phyloP scores from a whole-genome alignment of 2,329 filamentous ascomycete species.

The Neofusicoccum laricinum region DNA sequence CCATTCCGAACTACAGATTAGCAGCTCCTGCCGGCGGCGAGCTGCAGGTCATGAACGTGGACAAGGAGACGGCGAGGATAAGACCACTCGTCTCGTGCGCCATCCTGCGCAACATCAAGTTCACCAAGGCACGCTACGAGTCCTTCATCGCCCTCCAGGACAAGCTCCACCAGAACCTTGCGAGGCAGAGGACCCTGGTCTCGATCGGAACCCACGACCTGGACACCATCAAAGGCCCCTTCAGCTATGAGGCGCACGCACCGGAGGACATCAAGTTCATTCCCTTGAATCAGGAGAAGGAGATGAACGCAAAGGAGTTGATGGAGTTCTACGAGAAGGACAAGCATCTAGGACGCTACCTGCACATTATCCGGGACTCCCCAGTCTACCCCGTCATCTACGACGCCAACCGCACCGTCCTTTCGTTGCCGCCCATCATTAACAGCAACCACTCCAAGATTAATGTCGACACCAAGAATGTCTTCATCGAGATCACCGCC shows the following conservation, averaged over 20 bases:
- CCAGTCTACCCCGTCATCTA: constrained; percentile 95
- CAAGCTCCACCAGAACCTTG: constrained; percentile 95
- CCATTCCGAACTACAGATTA: constrained; percentile 76
- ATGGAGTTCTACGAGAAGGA: constrained; percentile 95
- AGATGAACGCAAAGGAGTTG: constrained; percentile 82
- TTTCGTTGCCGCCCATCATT: constrained; percentile 95
- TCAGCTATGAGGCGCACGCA: constrained; percentile 89
- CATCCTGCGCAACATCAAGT: constrained; percentile 54
- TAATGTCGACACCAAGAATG: constrained; percentile 81
- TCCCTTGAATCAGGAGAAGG: constrained; percentile 85
- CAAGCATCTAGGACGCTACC: constrained; percentile 82
- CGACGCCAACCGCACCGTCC: constrained; percentile 80
- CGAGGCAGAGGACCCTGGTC: constrained; percentile 88
- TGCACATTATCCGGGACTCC: constrained; percentile 91
- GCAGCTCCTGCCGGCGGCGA: constrained; percentile 69
- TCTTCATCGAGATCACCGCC: constrained; percentile 96
- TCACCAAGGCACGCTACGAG: constrained; percentile 17
- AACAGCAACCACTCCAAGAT: constrained; percentile 98
- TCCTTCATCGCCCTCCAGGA: constrained; percentile 65
- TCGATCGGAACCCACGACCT: constrained; percentile 96
- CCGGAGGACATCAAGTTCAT: constrained; percentile 91
- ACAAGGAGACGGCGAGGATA: constrained; percentile 71
- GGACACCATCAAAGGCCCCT: constrained; percentile 88
- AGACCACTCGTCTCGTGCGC: constrained; percentile 87
- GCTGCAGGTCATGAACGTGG: constrained; percentile 77